These are phyloP conservation scores for Argentina anserina DNA, from an alignment of 306 rosid species.

Conservation along the genomic window DNA sequence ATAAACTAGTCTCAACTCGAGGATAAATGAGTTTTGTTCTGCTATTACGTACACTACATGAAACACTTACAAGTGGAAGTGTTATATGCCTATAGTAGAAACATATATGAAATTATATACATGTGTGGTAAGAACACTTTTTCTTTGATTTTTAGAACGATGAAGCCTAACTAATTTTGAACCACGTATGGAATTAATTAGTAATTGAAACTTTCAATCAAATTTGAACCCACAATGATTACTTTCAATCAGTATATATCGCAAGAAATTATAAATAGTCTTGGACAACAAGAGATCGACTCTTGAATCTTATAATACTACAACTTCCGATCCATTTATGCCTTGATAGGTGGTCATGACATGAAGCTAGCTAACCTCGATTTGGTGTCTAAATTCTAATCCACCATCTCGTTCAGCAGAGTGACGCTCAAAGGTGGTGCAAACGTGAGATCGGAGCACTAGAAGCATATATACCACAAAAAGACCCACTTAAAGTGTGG, in stretches of 20 bases:
- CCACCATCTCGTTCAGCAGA: neutral
- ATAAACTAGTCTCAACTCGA: no score
- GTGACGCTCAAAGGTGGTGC: neutral
- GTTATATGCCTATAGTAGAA: no score
- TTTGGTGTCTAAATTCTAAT: neutral
- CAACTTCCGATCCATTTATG: neutral
- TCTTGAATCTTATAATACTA: neutral
- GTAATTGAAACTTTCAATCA: neutral
- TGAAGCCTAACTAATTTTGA: neutral
- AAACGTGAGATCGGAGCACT: neutral
- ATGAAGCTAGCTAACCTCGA: neutral
- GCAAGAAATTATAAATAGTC: neutral
- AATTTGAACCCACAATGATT: no score
- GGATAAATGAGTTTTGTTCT: no score
- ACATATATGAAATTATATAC: no score
- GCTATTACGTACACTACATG: no score
- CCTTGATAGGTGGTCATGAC: neutral
- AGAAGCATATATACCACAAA: neutral
- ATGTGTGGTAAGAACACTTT: neutral
- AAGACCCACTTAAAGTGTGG: no score
- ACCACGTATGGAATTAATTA: neutral
- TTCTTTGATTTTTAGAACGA: neutral
- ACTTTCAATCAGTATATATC: neutral
- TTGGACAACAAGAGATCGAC: neutral
- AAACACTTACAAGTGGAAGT: no score